A percentile compares a stretch with the other conserved stretches of the same genome.
phyloP scores from a whole-genome alignment of 139 green algal genomes.

The Coccomyxa sp. region DNA sequence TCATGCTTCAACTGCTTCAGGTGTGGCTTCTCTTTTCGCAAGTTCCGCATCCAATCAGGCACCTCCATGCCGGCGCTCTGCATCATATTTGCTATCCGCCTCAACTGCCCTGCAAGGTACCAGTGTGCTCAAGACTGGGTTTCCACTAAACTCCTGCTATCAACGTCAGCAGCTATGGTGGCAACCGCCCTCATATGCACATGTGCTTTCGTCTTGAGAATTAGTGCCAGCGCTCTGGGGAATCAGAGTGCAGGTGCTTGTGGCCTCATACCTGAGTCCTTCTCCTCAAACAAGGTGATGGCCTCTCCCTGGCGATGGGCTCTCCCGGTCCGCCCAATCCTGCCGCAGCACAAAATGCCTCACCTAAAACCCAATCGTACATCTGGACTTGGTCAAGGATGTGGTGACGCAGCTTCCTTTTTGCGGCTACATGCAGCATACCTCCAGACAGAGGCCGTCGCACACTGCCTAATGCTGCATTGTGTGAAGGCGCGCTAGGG shows the following conservation, averaged over 20 bases:
- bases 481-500: not conserved
- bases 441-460: not conserved
- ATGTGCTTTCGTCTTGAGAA: not conserved
- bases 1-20: slow-evolving; percentile 2
- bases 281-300: slow-evolving; percentile 86
- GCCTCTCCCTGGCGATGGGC: slow-evolving; percentile 55
- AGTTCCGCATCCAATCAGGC: slow-evolving; percentile 70
- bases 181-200: not conserved
- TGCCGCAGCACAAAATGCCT: slow-evolving; percentile 39
- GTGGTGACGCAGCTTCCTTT: not conserved
- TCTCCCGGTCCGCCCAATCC: slow-evolving; percentile 77
- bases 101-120: slow-evolving; percentile 34
- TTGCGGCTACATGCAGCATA: not conserved
- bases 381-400: too few species aligned
- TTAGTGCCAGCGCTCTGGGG: not conserved
- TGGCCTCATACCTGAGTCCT: slow-evolving; percentile 36
- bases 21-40: slow-evolving; percentile 40
- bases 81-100: slow-evolving; percentile 73
- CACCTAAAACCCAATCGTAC: too few species aligned
- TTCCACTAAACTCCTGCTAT: not conserved
- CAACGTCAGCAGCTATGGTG: not conserved
- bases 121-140: not conserved
- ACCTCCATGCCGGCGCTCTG: slow-evolving; percentile 58
- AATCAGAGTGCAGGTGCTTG: not conserved
- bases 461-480: not conserved